A percentile compares a stretch with the other conserved stretches of the same genome.
phyloP scores from a whole-genome alignment of 2,329 filamentous ascomycete species.

The Gyromitra esculenta region DNA sequence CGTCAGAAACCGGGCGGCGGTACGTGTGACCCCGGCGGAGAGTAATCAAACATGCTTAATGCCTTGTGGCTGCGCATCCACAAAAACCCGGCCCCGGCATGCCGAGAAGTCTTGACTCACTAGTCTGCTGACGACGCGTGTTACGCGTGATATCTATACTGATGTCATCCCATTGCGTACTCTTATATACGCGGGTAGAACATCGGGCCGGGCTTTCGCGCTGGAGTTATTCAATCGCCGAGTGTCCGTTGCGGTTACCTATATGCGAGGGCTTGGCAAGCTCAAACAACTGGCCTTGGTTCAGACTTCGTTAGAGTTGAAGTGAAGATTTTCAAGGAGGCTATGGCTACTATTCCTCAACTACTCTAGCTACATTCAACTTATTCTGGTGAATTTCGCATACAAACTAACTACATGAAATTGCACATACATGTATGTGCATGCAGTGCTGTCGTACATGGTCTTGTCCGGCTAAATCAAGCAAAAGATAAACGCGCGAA shows the following conservation, averaged over 20 bases:
- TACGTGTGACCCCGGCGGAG: background rate
- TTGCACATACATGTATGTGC: no score
- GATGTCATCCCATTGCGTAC: background rate
- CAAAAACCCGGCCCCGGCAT: background rate
- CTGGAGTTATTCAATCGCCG: no score
- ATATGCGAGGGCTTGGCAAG: background rate
- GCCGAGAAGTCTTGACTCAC: background rate
- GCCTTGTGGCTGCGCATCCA: constrained; percentile 11
- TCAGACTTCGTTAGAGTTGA: background rate
- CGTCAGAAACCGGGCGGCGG: background rate
- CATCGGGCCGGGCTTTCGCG: no score
- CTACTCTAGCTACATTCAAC: no score
- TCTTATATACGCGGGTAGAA: no score
- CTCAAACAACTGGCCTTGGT: background rate
- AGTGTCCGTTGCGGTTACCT: background rate
- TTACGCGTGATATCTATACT: background rate
- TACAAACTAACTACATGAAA: no score
- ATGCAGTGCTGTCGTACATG: no score
- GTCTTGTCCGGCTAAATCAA: no score
- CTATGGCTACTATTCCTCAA: no score
- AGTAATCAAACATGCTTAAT: constrained; percentile 1
- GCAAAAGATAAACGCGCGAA: no score
- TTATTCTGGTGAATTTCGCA: no score
- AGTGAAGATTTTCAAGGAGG: no score
- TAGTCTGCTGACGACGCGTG: background rate